Conservation (phyloP, 139 green algal species). For the Monoraphidium neglectum region DNA sequence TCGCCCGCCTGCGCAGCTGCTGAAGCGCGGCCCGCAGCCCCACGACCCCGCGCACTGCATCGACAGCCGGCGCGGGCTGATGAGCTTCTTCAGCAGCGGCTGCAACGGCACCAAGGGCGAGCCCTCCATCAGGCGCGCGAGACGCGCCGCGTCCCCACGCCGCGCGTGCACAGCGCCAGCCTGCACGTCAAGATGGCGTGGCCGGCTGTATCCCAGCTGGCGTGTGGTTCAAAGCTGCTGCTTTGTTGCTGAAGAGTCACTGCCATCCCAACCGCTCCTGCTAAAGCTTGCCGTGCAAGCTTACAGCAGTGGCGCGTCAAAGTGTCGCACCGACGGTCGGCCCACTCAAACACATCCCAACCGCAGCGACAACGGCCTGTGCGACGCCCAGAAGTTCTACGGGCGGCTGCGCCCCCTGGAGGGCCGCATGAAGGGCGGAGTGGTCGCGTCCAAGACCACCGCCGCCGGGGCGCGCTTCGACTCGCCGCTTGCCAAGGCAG, state of each 20-base stretch:
- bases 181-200: too few relatives aligned
- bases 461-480: slow-evolving; percentile 8
- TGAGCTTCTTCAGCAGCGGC: slow-evolving; percentile 61
- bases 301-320: too few relatives aligned
- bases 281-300: slow-evolving; percentile 21
- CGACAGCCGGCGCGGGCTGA: slow-evolving; percentile 49
- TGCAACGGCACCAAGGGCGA: neutral
- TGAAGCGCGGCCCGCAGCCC: slow-evolving; percentile 18
- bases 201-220: too few relatives aligned
- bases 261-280: too few relatives aligned
- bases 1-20: slow-evolving; percentile 16
- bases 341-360: too few relatives aligned
- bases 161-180: too few relatives aligned
- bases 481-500: too few relatives aligned
- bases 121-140: too few relatives aligned
- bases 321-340: too few relatives aligned
- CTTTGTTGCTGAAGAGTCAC: too few relatives aligned
- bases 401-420: slow-evolving; percentile 14
- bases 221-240: too few relatives aligned
- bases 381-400: slow-evolving; percentile 44
- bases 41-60: slow-evolving; percentile 46
- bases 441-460: slow-evolving; percentile 2
- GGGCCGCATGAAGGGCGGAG: slow-evolving; percentile 19
- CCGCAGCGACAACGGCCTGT: slow-evolving; percentile 42
- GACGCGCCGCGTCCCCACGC: too few relatives aligned